Conservation (phyloP, 352 stramenopile genomes). For the Vaucheria bursata region DNA sequence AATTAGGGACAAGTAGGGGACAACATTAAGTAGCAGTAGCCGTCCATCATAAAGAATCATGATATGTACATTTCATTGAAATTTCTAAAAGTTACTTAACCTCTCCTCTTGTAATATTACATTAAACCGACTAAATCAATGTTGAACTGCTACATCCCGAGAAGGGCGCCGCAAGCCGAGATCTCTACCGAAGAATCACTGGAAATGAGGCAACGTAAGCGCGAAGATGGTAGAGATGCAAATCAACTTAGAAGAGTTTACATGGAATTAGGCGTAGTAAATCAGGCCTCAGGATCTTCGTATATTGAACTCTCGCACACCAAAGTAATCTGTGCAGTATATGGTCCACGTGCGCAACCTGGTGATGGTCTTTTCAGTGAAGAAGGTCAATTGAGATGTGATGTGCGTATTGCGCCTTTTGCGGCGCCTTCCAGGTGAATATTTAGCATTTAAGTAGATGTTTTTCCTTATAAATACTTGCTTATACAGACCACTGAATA, state of each 20-base stretch:
- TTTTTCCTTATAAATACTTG: too few relatives aligned
- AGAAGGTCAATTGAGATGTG: slow-evolving; percentile 69
- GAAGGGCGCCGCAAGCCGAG: not conserved
- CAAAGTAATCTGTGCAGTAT: slow-evolving; percentile 66
- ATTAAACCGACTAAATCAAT: too few relatives aligned
- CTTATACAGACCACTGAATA: too few relatives aligned
- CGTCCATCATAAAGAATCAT: too few relatives aligned
- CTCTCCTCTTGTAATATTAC: too few relatives aligned
- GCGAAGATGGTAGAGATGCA: not conserved
- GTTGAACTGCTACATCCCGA: not conserved
- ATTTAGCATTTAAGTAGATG: too few relatives aligned
- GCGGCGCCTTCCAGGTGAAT: slow-evolving; percentile 50
- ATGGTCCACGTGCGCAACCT: slow-evolving; percentile 64
- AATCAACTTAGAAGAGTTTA: slow-evolving; percentile 20
- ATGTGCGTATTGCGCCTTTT: slow-evolving; percentile 72
- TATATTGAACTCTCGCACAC: slow-evolving; percentile 76
- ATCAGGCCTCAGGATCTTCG: slow-evolving; percentile 67
- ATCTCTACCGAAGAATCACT: not conserved
- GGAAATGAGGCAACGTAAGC: not conserved
- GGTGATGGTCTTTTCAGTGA: slow-evolving; percentile 67
- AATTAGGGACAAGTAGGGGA: too few relatives aligned
- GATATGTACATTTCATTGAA: too few relatives aligned
- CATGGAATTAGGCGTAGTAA: slow-evolving; percentile 52
- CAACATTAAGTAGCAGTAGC: too few relatives aligned
- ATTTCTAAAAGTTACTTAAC: too few relatives aligned